Percentiles rank a stretch among this genome's conserved stretches.
These are phyloP conservation scores for Abelmoschus esculentus DNA, from an alignment of 345 rosid species.

Conservation along the genomic window DNA sequence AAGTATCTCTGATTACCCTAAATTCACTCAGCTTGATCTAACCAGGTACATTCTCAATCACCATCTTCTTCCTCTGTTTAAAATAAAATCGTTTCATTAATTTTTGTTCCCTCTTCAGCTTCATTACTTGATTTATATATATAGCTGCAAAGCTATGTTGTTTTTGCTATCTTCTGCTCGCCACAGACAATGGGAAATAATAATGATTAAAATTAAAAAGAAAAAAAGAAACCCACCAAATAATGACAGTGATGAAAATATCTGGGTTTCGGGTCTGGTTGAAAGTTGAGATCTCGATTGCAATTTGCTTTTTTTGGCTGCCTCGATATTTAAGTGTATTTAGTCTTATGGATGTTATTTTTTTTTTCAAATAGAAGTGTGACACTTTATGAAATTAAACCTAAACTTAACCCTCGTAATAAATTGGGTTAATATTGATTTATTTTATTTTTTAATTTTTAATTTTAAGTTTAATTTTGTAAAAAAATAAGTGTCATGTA, in stretches of 20 bases:
- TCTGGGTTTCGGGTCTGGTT: neutral
- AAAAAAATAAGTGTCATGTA: too few species aligned
- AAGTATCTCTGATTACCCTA: constrained; percentile 12
- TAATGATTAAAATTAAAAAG: neutral
- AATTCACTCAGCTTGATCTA: neutral
- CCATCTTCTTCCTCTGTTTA: constrained; percentile 13
- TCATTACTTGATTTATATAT: constrained; percentile 20
- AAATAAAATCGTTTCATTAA: neutral
- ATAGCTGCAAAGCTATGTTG: constrained; percentile 20
- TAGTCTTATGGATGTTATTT: neutral
- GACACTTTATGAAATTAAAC: too few species aligned
- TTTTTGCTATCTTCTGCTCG: too few species aligned
- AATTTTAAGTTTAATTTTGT: too few species aligned
- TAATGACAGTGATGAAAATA: neutral
- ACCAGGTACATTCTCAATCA: neutral
- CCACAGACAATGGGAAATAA: neutral
- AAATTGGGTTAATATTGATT: too few species aligned
- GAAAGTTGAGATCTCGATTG: constrained; percentile 4
- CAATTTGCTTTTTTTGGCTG: neutral
- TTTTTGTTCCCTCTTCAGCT: neutral
- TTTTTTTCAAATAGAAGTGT: too few species aligned
- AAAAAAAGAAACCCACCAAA: neutral
- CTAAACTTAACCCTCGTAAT: too few species aligned
- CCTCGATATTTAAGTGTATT: neutral
- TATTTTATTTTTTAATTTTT: too few species aligned